phyloP scores from a whole-genome alignment of 495 filamentous ascomycete species.

The Xylaria grammica region DNA sequence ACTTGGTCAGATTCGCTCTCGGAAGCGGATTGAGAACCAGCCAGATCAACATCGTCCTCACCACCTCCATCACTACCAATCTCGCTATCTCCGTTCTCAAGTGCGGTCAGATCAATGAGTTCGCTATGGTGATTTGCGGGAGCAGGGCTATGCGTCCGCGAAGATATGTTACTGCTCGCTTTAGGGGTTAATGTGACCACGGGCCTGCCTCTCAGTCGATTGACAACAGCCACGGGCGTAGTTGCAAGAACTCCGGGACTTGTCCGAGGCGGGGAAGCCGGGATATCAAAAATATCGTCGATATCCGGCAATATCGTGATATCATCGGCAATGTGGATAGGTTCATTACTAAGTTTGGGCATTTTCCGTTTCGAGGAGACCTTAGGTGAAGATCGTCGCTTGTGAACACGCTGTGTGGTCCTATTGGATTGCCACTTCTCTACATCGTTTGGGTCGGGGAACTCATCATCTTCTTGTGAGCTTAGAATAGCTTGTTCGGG shows the following conservation, averaged over 20 bases:
- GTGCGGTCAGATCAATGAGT: constrained; percentile 34
- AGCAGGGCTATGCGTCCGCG: constrained; percentile 31
- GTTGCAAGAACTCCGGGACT: constrained; percentile 28
- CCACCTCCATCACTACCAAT: constrained; percentile 23
- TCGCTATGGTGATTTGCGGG: constrained; percentile 28
- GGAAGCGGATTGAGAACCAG: constrained; percentile 32
- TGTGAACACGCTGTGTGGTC: constrained; percentile 11
- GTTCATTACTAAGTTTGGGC: constrained; percentile 22
- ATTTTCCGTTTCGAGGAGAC: constrained; percentile 29
- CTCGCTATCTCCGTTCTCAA: constrained; percentile 24
- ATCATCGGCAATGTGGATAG: constrained; percentile 19
- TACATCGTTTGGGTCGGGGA: constrained; percentile 37
- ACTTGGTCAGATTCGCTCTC: constrained; percentile 52
- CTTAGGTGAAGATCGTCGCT: constrained; percentile 34
- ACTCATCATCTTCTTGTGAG: constrained; percentile 36
- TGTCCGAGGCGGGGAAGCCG: constrained; percentile 34
- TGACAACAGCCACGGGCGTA: constrained; percentile 24
- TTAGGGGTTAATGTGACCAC: constrained; percentile 27
- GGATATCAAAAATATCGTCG: constrained; percentile 33
- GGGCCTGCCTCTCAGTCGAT: constrained; percentile 14
- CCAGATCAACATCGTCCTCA: constrained; percentile 21
- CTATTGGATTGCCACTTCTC: constrained; percentile 34
- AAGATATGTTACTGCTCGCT: constrained; percentile 30
- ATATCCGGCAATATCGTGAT: constrained; percentile 12
- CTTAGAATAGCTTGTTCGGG: constrained; percentile 20